Evolutionary conservation across 495 filamentous ascomycete species (phyloP), one percentile per base, ranked within the genome.

Genomic region (Xanthoparmelia taractica): DNA sequence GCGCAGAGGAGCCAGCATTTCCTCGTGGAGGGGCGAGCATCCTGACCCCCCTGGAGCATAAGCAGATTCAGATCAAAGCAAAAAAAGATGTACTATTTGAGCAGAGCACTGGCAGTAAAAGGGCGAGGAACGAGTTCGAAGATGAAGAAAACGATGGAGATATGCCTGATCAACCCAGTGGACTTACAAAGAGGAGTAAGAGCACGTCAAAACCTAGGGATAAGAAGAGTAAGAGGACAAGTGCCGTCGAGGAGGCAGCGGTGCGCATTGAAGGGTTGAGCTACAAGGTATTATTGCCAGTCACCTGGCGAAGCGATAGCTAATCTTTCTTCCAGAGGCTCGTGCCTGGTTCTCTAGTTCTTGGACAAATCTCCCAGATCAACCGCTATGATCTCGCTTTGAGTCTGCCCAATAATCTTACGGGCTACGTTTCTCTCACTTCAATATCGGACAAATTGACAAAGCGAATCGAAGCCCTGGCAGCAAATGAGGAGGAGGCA

Each of bases 31-130:
- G 94, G 61, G 94, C 82, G 18, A 94, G 90, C 72, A 80, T 95
- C 54, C 77, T 98, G 74, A 96, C 94, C 11, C 92, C 94, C 31
- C 80, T 98, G 58, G 94, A 98, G 72, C 86, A 94, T 67, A 96
- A 96, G 77, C 90, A 97, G 74, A 96, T 98, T 68, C 88, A 94
- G 69, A 89, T 94, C 64, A 87, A 97, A 74, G 94, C 94, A 36
- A 92, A 85, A 66, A 84, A 86, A 69, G 94, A 98, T 80, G 92
- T 93, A 31, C 79, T 97, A 12, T 97, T 97, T 70, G 94, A 97
- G 76, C 85, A 95, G 67, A 82, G 85, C 62, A 82, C 82, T 18
- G 76, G 78, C 68, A 80, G 73, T 76, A 80, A 76, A 60, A 58
- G 66, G 48, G 77, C 71, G 25, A 69, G 65, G 67, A 76, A 69